These are phyloP conservation scores for Davidsoniella eucalypti DNA, from an alignment of 2,329 filamentous ascomycete species.

Conservation along the genomic window DNA sequence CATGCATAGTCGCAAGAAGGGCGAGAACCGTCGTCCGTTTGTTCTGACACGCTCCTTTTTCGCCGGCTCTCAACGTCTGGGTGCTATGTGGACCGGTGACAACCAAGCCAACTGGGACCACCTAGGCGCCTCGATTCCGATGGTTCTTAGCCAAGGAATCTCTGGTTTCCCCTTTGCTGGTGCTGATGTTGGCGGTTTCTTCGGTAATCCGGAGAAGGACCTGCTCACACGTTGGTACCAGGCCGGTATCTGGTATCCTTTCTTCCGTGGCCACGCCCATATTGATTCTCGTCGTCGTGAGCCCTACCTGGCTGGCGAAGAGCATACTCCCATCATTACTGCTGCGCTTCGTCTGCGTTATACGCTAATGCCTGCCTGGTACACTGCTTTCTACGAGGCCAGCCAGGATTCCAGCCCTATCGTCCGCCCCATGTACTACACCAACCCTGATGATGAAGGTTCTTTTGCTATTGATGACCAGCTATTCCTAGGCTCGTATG, in stretches of 20 bases:
- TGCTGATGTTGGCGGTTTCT: slow-evolving; percentile 94
- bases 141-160: slow-evolving; percentile 86
- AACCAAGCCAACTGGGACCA: slow-evolving; percentile 91
- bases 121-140: slow-evolving; percentile 74
- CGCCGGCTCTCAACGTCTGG: slow-evolving; percentile 72
- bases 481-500: slow-evolving; percentile 76
- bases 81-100: slow-evolving; percentile 98
- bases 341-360: slow-evolving; percentile 80
- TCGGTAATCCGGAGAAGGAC: slow-evolving; percentile 88
- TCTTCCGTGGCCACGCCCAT: slow-evolving; percentile 93
- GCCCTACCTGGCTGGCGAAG: slow-evolving; percentile 74
- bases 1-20: slow-evolving; percentile 68
- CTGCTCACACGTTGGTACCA: slow-evolving; percentile 93
- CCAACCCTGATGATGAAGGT: slow-evolving; percentile 68
- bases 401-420: slow-evolving; percentile 72
- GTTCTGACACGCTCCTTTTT: slow-evolving; percentile 87
- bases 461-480: slow-evolving; percentile 89
- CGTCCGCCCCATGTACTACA: slow-evolving; percentile 81
- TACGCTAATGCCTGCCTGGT: slow-evolving; percentile 80
- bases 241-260: slow-evolving; percentile 89
- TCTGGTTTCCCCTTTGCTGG: slow-evolving; percentile 87
- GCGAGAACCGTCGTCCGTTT: slow-evolving; percentile 73
- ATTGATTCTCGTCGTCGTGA: slow-evolving; percentile 91
- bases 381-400: slow-evolving; percentile 89
- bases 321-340: slow-evolving; percentile 73